A percentile compares a stretch with the other conserved stretches of the same genome.
These are phyloP conservation scores for Theobroma cacao DNA, from an alignment of 345 rosid genomes.

Conservation along the genomic window DNA sequence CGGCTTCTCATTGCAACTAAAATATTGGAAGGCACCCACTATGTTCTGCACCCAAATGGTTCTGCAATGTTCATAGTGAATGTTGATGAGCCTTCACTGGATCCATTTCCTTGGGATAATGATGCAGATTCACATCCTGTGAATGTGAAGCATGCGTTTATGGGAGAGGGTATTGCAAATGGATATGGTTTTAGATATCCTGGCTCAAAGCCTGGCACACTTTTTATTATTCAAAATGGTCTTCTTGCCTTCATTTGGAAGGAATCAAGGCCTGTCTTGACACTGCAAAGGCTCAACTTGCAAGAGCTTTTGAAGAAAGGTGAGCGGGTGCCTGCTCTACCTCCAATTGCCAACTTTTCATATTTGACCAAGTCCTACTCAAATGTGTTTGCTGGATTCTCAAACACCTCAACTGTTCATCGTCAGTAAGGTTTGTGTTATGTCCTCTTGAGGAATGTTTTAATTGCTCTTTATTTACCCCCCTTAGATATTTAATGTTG, in stretches of 20 bases:
- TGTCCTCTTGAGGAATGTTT: neutral
- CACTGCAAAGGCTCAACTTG: conserved; percentile 68
- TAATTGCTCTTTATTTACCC: neutral
- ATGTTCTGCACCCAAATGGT: conserved; percentile 87
- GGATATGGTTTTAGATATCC: conserved; percentile 94
- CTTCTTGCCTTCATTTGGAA: conserved; percentile 85
- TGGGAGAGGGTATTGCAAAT: conserved; percentile 82
- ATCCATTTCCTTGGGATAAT: conserved; percentile 65
- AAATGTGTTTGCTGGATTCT: conserved; percentile 65
- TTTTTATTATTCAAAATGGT: conserved; percentile 60
- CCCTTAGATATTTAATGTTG: neutral
- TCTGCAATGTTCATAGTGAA: conserved; percentile 80
- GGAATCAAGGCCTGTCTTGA: conserved; percentile 66
- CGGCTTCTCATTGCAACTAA: conserved; percentile 69
- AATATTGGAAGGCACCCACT: conserved; percentile 85
- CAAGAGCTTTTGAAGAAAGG: conserved; percentile 78
- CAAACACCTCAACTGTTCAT: conserved; percentile 35
- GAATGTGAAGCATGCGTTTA: conserved; percentile 43
- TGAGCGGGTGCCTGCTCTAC: conserved; percentile 54
- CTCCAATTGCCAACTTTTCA: conserved; percentile 65
- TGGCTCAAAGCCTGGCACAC: conserved; percentile 80
- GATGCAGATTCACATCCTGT: conserved; percentile 55
- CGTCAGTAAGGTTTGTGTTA: conserved; percentile 50
- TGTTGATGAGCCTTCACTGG: conserved; percentile 63
- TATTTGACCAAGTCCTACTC: conserved; percentile 80